phyloP scores from a whole-genome alignment of 176 grass and related monocot species.

The Bothriochloa decipiens region DNA sequence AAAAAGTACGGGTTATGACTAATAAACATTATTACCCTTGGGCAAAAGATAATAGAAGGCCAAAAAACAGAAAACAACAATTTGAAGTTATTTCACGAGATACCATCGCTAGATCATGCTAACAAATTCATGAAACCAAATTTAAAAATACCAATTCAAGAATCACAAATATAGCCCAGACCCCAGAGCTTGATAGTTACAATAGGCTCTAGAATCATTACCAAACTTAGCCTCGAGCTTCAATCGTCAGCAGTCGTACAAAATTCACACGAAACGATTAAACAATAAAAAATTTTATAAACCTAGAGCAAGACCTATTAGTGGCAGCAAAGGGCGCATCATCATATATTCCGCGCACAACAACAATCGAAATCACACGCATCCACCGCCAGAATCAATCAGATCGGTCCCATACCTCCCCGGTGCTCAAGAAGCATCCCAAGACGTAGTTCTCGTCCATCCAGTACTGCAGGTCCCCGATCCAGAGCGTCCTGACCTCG shows the following conservation, averaged over 20 bases:
- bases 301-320: neutral
- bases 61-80: neutral
- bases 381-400: neutral
- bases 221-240: neutral
- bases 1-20: neutral
- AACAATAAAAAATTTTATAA: neutral
- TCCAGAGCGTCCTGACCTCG: slow-evolving; percentile 94
- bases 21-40: slow-evolving; percentile 1
- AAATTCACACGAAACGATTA: neutral
- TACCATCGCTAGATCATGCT: neutral
- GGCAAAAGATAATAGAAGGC: neutral
- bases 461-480: slow-evolving; percentile 94
- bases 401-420: slow-evolving; percentile 61
- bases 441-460: slow-evolving; percentile 96
- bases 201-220: neutral
- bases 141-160: neutral
- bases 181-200: neutral
- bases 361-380: neutral
- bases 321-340: neutral
- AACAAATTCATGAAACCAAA: neutral
- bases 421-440: slow-evolving; percentile 66
- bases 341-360: neutral
- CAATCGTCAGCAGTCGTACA: neutral
- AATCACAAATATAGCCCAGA: neutral
- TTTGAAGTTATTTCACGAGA: neutral